These are phyloP conservation scores for Nicotiana benthamiana DNA, from an alignment of 257 asterid genomes.

Conservation along the genomic window DNA sequence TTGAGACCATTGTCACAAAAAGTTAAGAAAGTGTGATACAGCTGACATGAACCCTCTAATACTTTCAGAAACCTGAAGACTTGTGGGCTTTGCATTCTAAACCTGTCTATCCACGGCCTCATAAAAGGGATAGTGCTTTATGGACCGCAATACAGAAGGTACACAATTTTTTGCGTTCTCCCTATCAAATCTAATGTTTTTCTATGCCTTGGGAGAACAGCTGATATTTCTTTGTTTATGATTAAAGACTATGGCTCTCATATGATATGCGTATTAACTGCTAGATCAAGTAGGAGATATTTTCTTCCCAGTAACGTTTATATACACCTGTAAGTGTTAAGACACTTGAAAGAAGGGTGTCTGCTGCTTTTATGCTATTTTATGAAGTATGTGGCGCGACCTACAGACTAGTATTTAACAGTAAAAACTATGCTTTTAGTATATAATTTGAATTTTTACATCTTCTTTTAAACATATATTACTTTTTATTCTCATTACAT, in stretches of 20 bases:
- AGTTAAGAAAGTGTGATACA: constrained; percentile 4
- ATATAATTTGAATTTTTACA: not conserved
- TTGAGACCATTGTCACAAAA: constrained; percentile 9
- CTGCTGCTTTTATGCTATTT: not conserved
- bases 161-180: not conserved
- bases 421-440: not conserved
- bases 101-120: constrained; percentile 82
- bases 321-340: not conserved
- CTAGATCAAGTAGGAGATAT: not conserved
- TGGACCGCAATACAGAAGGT: constrained; percentile 92
- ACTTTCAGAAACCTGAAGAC: constrained; percentile 84
- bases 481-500: not conserved
- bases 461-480: not conserved
- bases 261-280: not conserved
- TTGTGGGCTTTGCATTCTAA: constrained; percentile 87
- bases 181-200: not conserved
- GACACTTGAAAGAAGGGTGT: not conserved
- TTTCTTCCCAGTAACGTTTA: not conserved
- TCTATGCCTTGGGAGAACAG: not conserved
- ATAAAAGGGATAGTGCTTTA: constrained; percentile 47
- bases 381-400: not conserved
- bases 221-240: not conserved
- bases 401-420: not conserved
- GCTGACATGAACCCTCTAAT: constrained; percentile 24
- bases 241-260: not conserved